A percentile compares a stretch with the other conserved stretches of the same genome.
These are phyloP conservation scores for Saccharomycopsis selenospora DNA, from an alignment of 805 yeast species.

Conservation along the genomic window DNA sequence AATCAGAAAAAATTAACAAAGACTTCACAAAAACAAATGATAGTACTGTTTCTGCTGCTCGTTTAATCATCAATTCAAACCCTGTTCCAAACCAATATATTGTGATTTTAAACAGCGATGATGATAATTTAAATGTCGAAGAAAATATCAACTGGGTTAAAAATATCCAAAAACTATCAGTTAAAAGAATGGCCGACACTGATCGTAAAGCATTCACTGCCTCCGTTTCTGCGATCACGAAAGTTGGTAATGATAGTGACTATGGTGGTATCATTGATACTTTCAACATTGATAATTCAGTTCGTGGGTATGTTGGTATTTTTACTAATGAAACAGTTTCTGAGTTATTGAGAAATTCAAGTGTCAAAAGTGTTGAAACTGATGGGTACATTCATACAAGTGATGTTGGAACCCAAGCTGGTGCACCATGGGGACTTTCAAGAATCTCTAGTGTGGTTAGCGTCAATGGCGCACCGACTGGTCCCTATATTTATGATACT, in stretches of 20 bases:
- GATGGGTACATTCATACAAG: constrained; percentile 49
- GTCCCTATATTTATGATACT: constrained; percentile 45
- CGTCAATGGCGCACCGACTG: constrained; percentile 45
- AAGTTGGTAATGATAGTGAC: too few relatives aligned
- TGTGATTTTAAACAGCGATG: constrained; percentile 8
- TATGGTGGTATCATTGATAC: constrained; percentile 29
- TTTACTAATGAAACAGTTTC: constrained; percentile 70
- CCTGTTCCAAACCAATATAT: constrained; percentile 11
- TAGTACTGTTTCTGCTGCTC: too few relatives aligned
- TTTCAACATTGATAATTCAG: constrained; percentile 31
- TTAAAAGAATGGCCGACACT: too few relatives aligned
- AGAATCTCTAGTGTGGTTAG: constrained; percentile 59
- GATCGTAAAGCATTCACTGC: too few relatives aligned
- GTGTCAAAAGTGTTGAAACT: constrained; percentile 56
- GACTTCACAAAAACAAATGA: too few relatives aligned
- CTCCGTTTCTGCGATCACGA: too few relatives aligned
- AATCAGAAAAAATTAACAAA: too few relatives aligned
- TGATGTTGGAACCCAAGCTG: constrained; percentile 41
- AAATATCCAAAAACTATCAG: background rate
- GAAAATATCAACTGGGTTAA: background rate
- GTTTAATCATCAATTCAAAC: background rate
- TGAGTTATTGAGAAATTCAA: constrained; percentile 57
- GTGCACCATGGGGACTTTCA: constrained; percentile 72
- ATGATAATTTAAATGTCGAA: background rate
- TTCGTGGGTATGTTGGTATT: constrained; percentile 79